phyloP scores from a whole-genome alignment of 139 green algal species.

The Ulvella scutata region DNA sequence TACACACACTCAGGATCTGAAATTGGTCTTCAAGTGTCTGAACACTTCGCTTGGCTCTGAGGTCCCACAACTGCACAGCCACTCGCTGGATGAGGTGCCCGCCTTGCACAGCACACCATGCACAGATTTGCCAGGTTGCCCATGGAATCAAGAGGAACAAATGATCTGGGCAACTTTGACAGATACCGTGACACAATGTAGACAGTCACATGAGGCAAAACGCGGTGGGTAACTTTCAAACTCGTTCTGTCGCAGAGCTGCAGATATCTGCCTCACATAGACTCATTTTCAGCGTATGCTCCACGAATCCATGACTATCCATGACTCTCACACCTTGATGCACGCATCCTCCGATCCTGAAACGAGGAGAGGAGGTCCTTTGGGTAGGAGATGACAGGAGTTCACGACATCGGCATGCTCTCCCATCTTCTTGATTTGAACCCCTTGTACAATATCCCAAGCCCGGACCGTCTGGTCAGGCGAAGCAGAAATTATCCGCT shows the following conservation, averaged over 20 bases:
- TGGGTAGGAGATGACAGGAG: slow-evolving; percentile 43
- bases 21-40: slow-evolving; percentile 58
- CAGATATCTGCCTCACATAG: background rate
- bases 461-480: slow-evolving; percentile 70
- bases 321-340: slow-evolving; percentile 41
- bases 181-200: too few species aligned
- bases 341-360: slow-evolving; percentile 75
- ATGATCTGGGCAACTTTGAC: too few species aligned
- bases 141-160: background rate
- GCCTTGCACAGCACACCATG: background rate
- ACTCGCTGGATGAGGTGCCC: too few species aligned
- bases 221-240: too few species aligned
- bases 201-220: too few species aligned
- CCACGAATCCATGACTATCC: background rate
- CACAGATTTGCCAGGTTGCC: background rate
- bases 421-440: slow-evolving; percentile 64
- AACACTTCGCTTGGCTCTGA: slow-evolving; percentile 49
- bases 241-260: too few species aligned
- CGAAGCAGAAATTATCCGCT: slow-evolving; percentile 57
- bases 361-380: slow-evolving; percentile 63
- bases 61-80: slow-evolving; percentile 82
- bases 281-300: background rate
- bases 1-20: slow-evolving; percentile 63
- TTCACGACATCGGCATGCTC: slow-evolving; percentile 91
- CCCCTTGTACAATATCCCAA: slow-evolving; percentile 54